Conservation (phyloP, 1,139 yeast genomes). For the Protomyces inouyei region DNA sequence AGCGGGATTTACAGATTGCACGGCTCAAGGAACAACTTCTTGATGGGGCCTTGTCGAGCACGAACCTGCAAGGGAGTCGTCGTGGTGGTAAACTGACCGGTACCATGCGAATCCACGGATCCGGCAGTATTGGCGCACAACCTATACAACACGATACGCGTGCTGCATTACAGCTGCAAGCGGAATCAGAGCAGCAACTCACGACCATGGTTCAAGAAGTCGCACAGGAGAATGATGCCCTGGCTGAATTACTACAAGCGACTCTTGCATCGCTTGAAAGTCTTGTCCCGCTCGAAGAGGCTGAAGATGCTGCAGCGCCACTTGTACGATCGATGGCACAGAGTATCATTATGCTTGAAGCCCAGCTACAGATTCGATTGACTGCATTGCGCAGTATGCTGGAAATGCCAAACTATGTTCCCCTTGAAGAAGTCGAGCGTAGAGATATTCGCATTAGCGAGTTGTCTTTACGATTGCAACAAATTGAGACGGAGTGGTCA, state of each 20-base stretch:
- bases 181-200: constrained; percentile 8
- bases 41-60: background rate
- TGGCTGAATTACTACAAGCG: constrained; percentile 22
- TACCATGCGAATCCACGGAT: constrained; percentile 2
- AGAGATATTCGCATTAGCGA: constrained; percentile 12
- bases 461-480: background rate
- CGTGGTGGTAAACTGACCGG: constrained; percentile 9
- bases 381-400: constrained; percentile 21
- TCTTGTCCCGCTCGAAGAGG: constrained; percentile 13
- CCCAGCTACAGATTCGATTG: constrained; percentile 17
- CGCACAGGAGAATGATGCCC: constrained; percentile 14
- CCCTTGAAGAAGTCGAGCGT: constrained; percentile 17
- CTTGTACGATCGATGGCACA: constrained; percentile 12
- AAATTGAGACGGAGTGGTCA: constrained; percentile 19
- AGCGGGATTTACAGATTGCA: constrained; percentile 16
- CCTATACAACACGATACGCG: background rate
- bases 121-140: constrained; percentile 4
- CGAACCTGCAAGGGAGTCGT: background rate
- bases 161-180: background rate
- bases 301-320: constrained; percentile 12
- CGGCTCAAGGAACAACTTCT: constrained; percentile 19
- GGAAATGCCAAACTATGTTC: constrained; percentile 25
- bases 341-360: constrained; percentile 18
- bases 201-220: constrained; percentile 12
- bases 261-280: constrained; percentile 10